A percentile compares a stretch with the other conserved stretches of the same genome.
phyloP scores from a whole-genome alignment of 768 basidiomycete genomes.

The Cytidiella melzeri region DNA sequence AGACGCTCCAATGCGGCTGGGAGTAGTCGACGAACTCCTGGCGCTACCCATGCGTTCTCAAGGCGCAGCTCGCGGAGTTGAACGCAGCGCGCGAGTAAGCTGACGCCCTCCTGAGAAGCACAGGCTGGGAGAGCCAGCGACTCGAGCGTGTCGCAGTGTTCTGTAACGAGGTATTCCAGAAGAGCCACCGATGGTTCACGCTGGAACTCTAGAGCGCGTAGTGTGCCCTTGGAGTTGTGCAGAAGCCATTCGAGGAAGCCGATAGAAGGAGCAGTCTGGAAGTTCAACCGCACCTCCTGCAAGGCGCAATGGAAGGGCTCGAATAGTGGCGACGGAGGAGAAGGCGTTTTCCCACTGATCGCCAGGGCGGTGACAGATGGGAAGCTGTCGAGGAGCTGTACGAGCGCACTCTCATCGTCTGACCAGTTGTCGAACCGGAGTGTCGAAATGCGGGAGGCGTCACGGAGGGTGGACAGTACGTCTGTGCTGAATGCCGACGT shows the following conservation, averaged over 20 bases:
- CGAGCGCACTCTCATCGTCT: constrained; percentile 47
- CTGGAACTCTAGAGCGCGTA: constrained; percentile 51
- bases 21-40: constrained; percentile 40
- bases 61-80: constrained; percentile 49
- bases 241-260: constrained; percentile 71
- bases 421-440: constrained; percentile 72
- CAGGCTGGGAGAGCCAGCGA: constrained; percentile 56
- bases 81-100: constrained; percentile 40
- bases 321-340: constrained; percentile 36
- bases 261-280: constrained; percentile 53
- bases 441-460: constrained; percentile 47
- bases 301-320: constrained; percentile 43
- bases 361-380: constrained; percentile 46
- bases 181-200: constrained; percentile 52
- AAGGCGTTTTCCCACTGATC: constrained; percentile 48
- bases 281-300: constrained; percentile 54
- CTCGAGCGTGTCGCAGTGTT: constrained; percentile 43
- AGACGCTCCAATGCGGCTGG: constrained; percentile 47
- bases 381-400: constrained; percentile 61
- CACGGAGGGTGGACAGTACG: constrained; percentile 45
- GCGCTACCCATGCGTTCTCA: constrained; percentile 46
- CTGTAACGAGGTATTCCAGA: constrained; percentile 47
- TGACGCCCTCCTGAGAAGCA: constrained; percentile 39
- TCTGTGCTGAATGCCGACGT: constrained; percentile 20
- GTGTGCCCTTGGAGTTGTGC: constrained; percentile 43